These are phyloP conservation scores for Phaseolus lunatus DNA, from an alignment of 306 rosid genomes.

Conservation along the genomic window DNA sequence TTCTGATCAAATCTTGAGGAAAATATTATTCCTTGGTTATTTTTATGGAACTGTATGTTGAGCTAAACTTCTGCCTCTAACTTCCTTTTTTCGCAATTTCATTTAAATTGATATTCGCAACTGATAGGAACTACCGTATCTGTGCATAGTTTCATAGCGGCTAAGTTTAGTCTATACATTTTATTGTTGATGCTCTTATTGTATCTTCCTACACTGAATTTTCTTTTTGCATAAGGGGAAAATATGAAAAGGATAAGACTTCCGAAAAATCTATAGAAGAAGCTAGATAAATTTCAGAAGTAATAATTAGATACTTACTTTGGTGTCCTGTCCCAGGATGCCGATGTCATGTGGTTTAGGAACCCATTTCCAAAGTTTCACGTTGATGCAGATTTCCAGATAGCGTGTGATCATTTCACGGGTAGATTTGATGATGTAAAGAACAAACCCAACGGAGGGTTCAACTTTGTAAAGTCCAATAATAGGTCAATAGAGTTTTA, in stretches of 20 bases:
- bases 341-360: conserved; percentile 97
- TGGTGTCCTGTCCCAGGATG: conserved; percentile 72
- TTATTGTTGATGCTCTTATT: conserved; percentile 22
- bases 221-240: background rate
- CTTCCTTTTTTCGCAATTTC: conserved; percentile 18
- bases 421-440: conserved; percentile 69
- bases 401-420: conserved; percentile 88
- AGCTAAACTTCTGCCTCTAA: conserved; percentile 24
- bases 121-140: conserved; percentile 8
- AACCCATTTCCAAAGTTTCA: conserved; percentile 85
- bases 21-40: conserved; percentile 11
- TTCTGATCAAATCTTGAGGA: conserved; percentile 4
- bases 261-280: background rate
- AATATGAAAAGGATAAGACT: background rate
- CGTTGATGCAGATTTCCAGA: conserved; percentile 83
- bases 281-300: conserved; percentile 38
- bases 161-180: conserved; percentile 23
- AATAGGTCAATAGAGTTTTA: conserved; percentile 85
- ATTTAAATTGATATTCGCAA: conserved; percentile 12
- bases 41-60: conserved; percentile 34
- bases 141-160: conserved; percentile 15
- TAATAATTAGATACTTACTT: conserved; percentile 28
- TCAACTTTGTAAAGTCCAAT: conserved; percentile 84
- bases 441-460: conserved; percentile 95
- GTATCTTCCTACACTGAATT: conserved; percentile 30